Percentiles rank a stretch among this genome's conserved stretches.
Evolutionary conservation across 192 early-diverging fungal species (phyloP).

Genomic region (Kickxella alabastrina): DNA sequence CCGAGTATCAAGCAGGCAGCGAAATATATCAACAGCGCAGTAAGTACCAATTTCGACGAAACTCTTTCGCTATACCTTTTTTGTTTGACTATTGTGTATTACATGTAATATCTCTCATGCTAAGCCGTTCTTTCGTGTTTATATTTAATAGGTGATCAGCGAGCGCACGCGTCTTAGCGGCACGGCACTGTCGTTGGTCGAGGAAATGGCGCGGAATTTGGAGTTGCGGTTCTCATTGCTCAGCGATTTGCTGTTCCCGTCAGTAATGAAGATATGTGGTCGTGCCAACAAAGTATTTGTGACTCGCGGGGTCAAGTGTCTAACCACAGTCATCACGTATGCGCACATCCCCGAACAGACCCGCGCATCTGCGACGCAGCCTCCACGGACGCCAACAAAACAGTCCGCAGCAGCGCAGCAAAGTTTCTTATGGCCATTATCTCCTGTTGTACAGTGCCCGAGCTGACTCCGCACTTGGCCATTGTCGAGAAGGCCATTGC

Average conservation of each 20-base stretch:
- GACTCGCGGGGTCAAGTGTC: conserved; percentile 56
- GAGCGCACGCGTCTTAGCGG: conserved; percentile 75
- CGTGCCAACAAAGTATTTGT: conserved; percentile 77
- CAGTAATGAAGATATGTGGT: conserved; percentile 61
- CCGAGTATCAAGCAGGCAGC: conserved; percentile 50
- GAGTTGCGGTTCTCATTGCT: conserved; percentile 60
- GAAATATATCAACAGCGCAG: conserved; percentile 51
- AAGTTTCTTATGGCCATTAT: conserved; percentile 59
- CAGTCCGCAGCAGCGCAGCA: conserved; percentile 56
- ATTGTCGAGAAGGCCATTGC: conserved; percentile 42
- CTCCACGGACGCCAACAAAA: conserved; percentile 57
- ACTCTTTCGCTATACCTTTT: too few relatives aligned
- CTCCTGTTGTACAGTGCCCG: conserved; percentile 47
- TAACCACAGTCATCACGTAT: conserved; percentile 61
- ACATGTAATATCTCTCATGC: too few relatives aligned
- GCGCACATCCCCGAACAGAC: conserved; percentile 54
- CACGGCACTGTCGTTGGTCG: conserved; percentile 61
- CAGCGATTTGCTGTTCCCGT: conserved; percentile 58
- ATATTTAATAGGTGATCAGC: conserved; percentile 55
- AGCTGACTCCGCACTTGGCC: conserved; percentile 36
- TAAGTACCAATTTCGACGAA: too few relatives aligned
- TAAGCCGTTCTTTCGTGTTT: neutral
- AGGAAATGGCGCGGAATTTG: conserved; percentile 59
- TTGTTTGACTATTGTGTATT: neutral
- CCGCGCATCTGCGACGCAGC: conserved; percentile 55